Base-by-base conservation (phyloP, 345 rosid genomes). In the Adansonia digitata region DNA sequence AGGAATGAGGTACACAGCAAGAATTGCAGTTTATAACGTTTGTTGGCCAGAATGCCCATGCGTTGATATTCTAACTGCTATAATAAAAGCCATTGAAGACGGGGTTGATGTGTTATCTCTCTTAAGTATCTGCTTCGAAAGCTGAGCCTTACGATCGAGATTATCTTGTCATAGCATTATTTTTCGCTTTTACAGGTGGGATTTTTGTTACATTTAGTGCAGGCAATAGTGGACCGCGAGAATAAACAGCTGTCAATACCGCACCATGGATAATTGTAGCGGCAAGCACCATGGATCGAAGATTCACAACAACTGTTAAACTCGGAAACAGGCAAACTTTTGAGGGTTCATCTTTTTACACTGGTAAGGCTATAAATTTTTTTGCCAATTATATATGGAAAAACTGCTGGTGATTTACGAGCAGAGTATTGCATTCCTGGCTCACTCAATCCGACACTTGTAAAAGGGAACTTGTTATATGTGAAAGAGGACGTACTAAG, bases 261-360 rank as follows among this genome's bases (percentile, higher is more conserved):
- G 93, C 97, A 7, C 92, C 98, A 0, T 94, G 98, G 98, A 80
- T 94, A 56, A 89, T 82, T 0, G 97, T 94, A 0, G 98, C 90
- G 9, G 98, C 97, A 8, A 89, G 93, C 82, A 88, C 87, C 77
- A 83, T 77, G 0, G 97, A 94, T 71, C 76, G 96, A 63, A 89
- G 89, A 62, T 94, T 94, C 72, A 93, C 93, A 8, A 77, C 92
- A 2, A 82, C 74, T 64, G 85, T 88, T 34, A 80, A 72, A 48
- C 87, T 92, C 2, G 92, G 94, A 1, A 75, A 79, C 2, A 86
- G 96, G n/a, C 72, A 68, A 29, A 65, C 51, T 5, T 78, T 86
- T 27, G 78, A 67, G 48, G 96, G 98, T 0, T 74, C 90, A 0
- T 88, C 93, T 9, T 60, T 90, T 45, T 84, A 84, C 31, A 71